These are phyloP conservation scores for Fusarium keratoplasticum DNA, from an alignment of 2,329 filamentous ascomycete species.

Conservation along the genomic window DNA sequence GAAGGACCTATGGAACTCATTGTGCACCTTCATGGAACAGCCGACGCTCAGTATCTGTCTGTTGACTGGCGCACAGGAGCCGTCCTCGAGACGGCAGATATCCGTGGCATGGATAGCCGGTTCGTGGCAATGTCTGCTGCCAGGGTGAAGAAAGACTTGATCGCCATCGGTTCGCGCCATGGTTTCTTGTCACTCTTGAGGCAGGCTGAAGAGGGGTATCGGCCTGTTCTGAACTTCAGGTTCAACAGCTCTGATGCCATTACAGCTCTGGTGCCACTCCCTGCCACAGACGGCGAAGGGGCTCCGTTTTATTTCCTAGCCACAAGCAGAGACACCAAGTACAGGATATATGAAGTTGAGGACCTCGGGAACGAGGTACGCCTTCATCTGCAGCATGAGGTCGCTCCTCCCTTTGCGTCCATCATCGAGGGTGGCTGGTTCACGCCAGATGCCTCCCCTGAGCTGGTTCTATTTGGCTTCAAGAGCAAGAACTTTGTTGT, in stretches of 20 bases:
- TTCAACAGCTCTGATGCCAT: constrained; percentile 71
- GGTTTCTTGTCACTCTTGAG: constrained; percentile 58
- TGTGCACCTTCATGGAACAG: constrained; percentile 59
- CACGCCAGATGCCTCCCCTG: constrained; percentile 49
- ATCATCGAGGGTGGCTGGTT: constrained; percentile 81
- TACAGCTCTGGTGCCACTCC: constrained; percentile 70
- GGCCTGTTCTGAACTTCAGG: constrained; percentile 49
- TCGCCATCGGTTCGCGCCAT: constrained; percentile 64
- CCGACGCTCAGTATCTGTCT: constrained; percentile 57
- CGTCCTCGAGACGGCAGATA: constrained; percentile 44
- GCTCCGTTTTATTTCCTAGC: constrained; percentile 68
- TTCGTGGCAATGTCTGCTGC: constrained; percentile 63
- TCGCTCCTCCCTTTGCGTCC: constrained; percentile 76
- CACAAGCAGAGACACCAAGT: constrained; percentile 81
- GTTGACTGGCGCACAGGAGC: constrained; percentile 49
- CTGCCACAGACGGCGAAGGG: constrained; percentile 34
- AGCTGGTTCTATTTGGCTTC: constrained; percentile 84
- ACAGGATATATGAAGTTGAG: constrained; percentile 69
- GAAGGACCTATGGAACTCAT: constrained; percentile 50
- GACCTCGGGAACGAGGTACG: constrained; percentile 24
- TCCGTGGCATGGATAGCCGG: constrained; percentile 57
- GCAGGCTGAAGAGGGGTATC: constrained; percentile 42
- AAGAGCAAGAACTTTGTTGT: constrained; percentile 82
- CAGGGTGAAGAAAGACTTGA: constrained; percentile 54
- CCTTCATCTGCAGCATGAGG: constrained; percentile 72